phyloP scores from a whole-genome alignment of 148 eudicot genomes.

The Silene conica region DNA sequence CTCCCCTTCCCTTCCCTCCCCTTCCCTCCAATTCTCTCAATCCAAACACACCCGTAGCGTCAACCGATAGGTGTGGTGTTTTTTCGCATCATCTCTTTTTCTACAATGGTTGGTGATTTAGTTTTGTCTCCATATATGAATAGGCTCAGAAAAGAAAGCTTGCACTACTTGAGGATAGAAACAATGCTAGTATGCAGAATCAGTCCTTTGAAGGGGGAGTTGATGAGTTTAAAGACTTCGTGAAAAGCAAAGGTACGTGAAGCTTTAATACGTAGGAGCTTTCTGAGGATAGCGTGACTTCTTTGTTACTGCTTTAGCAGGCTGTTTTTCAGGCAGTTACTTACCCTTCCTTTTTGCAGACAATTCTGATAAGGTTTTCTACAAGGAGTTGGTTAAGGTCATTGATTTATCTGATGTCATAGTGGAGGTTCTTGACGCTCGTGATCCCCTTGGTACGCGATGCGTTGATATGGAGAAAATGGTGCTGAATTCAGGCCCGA shows the following conservation, averaged over 20 bases:
- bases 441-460: slow-evolving; percentile 94
- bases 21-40: no score
- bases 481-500: slow-evolving; percentile 74
- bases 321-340: background rate
- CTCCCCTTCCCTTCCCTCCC: no score
- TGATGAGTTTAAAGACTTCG: slow-evolving; percentile 25
- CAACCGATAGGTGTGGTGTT: no score
- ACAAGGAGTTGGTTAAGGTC: slow-evolving; percentile 93
- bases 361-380: slow-evolving; percentile 77
- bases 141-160: slow-evolving; percentile 83
- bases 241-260: slow-evolving; percentile 51
- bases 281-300: background rate
- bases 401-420: slow-evolving; percentile 94
- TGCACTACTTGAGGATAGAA: slow-evolving; percentile 56
- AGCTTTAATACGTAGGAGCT: background rate
- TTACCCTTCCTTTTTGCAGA: slow-evolving; percentile 38
- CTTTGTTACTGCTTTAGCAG: background rate
- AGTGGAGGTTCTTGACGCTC: slow-evolving; percentile 95
- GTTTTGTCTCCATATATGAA: background rate
- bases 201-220: slow-evolving; percentile 28
- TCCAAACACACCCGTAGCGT: no score
- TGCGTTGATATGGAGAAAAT: slow-evolving; percentile 88
- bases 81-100: no score
- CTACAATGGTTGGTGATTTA: background rate
- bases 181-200: slow-evolving; percentile 34